Percentiles rank a stretch among this genome's conserved stretches.
Conservation (phyloP, 2,329 filamentous ascomycete genomes). For the Fusarium falciforme region DNA sequence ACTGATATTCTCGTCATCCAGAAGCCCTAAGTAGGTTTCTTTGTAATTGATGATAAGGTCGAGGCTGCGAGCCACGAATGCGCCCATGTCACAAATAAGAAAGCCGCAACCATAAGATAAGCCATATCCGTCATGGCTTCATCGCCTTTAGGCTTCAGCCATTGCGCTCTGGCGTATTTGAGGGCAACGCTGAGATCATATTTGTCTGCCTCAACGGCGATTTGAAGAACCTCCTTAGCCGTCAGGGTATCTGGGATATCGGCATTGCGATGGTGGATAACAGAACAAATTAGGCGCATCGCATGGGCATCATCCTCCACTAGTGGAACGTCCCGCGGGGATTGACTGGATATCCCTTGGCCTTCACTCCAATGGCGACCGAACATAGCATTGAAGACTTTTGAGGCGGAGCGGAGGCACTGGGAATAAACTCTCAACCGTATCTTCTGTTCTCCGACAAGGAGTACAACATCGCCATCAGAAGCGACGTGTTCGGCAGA, state of each 20-base stretch:
- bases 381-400: constrained; percentile 8
- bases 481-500: neutral
- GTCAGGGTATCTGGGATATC: neutral
- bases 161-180: neutral
- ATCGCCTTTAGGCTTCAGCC: neutral
- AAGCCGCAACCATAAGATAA: neutral
- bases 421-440: constrained; percentile 11
- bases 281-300: constrained; percentile 1
- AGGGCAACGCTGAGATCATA: constrained; percentile 3
- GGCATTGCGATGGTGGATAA: constrained; percentile 5
- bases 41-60: neutral
- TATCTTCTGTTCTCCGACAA: neutral
- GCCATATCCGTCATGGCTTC: neutral
- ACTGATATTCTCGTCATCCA: neutral
- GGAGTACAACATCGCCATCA: neutral
- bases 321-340: neutral
- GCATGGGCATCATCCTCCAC: constrained; percentile 3
- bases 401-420: constrained; percentile 11
- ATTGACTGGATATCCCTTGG: neutral
- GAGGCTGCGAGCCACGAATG: neutral
- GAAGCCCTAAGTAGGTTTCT: neutral
- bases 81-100: neutral
- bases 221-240: constrained; percentile 24
- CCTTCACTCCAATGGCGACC: constrained; percentile 1
- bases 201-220: constrained; percentile 2